phyloP scores from a whole-genome alignment of 306 rosid species.

The Biancaea sappan region DNA sequence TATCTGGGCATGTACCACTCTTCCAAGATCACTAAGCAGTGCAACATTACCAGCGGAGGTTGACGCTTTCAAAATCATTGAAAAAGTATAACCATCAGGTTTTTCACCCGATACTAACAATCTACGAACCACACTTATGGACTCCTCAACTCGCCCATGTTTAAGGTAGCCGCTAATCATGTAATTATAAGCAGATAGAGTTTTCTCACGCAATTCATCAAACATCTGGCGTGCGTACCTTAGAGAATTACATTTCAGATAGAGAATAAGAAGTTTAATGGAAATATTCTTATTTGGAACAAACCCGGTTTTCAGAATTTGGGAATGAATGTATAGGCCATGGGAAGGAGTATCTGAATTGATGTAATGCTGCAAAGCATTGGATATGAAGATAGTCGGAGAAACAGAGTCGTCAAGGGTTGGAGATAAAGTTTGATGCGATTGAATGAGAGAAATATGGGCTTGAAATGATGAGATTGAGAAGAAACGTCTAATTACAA shows the following conservation, averaged over 20 bases:
- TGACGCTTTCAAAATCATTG: conserved; percentile 82
- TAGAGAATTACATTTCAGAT: conserved; percentile 61
- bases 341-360: conserved; percentile 68
- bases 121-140: conserved; percentile 51
- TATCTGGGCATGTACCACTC: conserved; percentile 71
- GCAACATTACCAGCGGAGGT: conserved; percentile 39
- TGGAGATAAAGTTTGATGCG: conserved; percentile 29
- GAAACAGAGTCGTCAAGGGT: conserved; percentile 36
- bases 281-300: conserved; percentile 66
- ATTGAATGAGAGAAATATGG: background rate
- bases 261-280: conserved; percentile 70
- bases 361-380: conserved; percentile 65
- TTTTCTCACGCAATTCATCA: conserved; percentile 58
- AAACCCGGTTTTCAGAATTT: conserved; percentile 78
- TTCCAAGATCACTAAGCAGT: conserved; percentile 51
- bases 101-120: conserved; percentile 59
- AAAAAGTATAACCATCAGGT: conserved; percentile 79
- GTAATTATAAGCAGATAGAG: conserved; percentile 80
- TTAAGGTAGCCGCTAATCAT: conserved; percentile 72
- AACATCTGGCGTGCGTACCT: conserved; percentile 77
- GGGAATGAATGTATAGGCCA: conserved; percentile 79
- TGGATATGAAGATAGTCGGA: conserved; percentile 43
- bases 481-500: conserved; percentile 29
- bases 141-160: conserved; percentile 57
- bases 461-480: conserved; percentile 19